phyloP scores from a whole-genome alignment of 1,284 basidiomycete species.

The Wallemia mellicola region DNA sequence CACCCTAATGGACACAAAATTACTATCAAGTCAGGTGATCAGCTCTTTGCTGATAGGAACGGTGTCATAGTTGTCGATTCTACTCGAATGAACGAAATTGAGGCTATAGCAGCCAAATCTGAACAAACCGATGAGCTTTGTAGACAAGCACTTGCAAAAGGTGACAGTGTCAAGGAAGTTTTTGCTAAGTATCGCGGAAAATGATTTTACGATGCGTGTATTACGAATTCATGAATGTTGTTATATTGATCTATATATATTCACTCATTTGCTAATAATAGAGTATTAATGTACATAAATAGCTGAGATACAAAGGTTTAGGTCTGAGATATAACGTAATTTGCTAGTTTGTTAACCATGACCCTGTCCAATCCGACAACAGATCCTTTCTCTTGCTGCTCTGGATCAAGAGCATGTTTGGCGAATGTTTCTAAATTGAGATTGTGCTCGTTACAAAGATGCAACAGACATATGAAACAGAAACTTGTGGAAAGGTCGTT shows the following conservation, averaged over 20 bases:
- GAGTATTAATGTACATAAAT: neutral
- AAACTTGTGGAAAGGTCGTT: constrained; percentile 95
- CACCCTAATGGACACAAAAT: neutral
- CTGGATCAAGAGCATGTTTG: constrained; percentile 18
- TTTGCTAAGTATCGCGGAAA: neutral
- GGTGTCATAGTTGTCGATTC: neutral
- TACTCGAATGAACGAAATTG: neutral
- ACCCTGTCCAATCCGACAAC: constrained; percentile 16
- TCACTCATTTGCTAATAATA: too few relatives aligned
- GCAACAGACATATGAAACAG: constrained; percentile 92
- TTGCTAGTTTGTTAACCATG: constrained; percentile 3
- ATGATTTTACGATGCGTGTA: too few relatives aligned
- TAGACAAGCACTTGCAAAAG: neutral
- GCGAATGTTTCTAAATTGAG: constrained; percentile 25
- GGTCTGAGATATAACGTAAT: neutral
- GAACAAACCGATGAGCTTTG: neutral
- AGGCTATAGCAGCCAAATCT: neutral
- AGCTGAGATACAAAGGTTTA: neutral
- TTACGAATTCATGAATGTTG: neutral
- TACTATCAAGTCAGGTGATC: neutral
- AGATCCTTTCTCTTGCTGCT: constrained; percentile 16
- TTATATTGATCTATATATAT: too few relatives aligned
- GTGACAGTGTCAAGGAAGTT: neutral
- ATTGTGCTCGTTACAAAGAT: constrained; percentile 84
- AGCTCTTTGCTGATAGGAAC: neutral